Percentiles rank a stretch among this genome's conserved stretches.
Evolutionary conservation across 306 rosid genomes (phyloP).

Genomic region (Quercus parvula): DNA sequence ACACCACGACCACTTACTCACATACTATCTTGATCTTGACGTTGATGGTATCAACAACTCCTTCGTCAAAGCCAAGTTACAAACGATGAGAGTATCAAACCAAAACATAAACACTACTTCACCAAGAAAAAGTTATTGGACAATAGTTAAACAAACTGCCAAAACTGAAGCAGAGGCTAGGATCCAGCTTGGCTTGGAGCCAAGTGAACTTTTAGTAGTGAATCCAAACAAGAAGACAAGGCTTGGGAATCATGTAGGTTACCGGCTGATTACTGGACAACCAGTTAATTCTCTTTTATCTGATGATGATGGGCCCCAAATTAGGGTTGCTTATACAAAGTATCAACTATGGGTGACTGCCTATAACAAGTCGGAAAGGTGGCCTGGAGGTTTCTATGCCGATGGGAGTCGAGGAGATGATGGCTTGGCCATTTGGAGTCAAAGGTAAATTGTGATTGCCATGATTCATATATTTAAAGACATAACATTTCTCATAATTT

Average conservation of each 20-base stretch:
- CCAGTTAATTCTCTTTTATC: constrained; percentile 48
- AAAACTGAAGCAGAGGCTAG: constrained; percentile 61
- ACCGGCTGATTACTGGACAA: constrained; percentile 61
- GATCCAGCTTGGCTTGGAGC: constrained; percentile 53
- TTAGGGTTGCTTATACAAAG: constrained; percentile 65
- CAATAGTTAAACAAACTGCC: constrained; percentile 47
- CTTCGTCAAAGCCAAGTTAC: constrained; percentile 55
- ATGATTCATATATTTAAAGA: too few relatives aligned
- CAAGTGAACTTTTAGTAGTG: constrained; percentile 55
- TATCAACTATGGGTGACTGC: constrained; percentile 78
- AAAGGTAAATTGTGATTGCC: constrained; percentile 35
- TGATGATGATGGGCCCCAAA: constrained; percentile 74
- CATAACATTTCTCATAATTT: too few relatives aligned
- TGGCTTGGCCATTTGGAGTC: constrained; percentile 80
- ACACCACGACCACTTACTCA: constrained; percentile 70
- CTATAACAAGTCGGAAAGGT: constrained; percentile 74
- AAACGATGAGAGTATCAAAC: constrained; percentile 21
- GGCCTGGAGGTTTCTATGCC: constrained; percentile 80
- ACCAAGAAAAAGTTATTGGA: constrained; percentile 81
- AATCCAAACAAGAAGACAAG: constrained; percentile 62
- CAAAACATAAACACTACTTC: constrained; percentile 22
- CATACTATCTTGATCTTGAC: constrained; percentile 77
- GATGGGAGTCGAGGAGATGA: constrained; percentile 85
- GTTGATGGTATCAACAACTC: constrained; percentile 62
- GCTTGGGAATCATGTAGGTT: constrained; percentile 71